phyloP scores from a whole-genome alignment of 352 stramenopile species.

The Pythium phragmitis region DNA sequence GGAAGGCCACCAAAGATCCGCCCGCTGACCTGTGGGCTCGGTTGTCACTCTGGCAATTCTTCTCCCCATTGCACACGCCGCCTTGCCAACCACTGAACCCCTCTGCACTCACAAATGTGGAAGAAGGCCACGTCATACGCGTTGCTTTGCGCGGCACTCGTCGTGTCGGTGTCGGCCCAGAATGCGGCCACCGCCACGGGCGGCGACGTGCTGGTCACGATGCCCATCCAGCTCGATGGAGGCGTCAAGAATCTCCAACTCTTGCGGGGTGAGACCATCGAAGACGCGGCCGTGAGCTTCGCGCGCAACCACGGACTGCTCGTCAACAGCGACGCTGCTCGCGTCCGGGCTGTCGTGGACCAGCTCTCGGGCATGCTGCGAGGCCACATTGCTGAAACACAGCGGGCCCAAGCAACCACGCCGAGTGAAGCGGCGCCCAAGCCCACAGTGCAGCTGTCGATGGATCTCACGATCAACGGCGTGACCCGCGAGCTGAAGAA shows the following conservation, averaged over 20 bases:
- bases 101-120: constrained; percentile 16
- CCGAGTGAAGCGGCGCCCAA: constrained; percentile 8
- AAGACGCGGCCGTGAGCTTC: constrained; percentile 63
- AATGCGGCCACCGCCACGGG: constrained; percentile 28
- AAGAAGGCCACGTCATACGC: constrained; percentile 20
- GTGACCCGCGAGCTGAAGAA: constrained; percentile 53
- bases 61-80: constrained; percentile 12
- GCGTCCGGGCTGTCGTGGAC: constrained; percentile 56
- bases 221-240: constrained; percentile 67
- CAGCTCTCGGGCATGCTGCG: constrained; percentile 68
- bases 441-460: constrained; percentile 51
- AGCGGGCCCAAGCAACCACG: constrained; percentile 17
- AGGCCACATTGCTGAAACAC: constrained; percentile 55
- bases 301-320: constrained; percentile 60
- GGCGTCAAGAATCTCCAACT: constrained; percentile 60
- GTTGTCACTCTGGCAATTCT: constrained; percentile 19
- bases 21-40: background rate
- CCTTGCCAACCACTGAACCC: background rate
- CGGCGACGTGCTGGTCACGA: constrained; percentile 63
- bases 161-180: constrained; percentile 21
- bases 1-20: constrained; percentile 26
- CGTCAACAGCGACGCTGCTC: constrained; percentile 41
- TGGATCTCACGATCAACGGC: constrained; percentile 59
- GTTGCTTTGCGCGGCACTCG: constrained; percentile 18
- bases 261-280: constrained; percentile 61